Base-by-base conservation (phyloP, 805 yeast species). In the Kodamaea neixiangensis region DNA sequence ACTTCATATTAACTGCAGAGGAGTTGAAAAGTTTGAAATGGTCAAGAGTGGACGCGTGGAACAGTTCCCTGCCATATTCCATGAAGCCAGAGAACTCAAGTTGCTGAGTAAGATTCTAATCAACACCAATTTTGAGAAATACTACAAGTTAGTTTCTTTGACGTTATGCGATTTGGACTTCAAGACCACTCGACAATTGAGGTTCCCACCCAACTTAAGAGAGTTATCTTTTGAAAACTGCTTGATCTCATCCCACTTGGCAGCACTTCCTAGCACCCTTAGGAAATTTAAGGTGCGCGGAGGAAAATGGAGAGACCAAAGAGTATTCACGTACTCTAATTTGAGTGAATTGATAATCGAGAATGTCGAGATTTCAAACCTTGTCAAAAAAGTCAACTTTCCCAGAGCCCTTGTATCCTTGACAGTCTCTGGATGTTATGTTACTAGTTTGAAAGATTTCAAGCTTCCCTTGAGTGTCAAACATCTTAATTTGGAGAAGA, bases 251-350 rank as follows among this genome's bases (percentile, higher is more conserved):
- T 53, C 55, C 2, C 53, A 53, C 21, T 21, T 53, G 42, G 44
- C 35, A 5, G 20, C 51, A 0, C 47, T 53, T 18, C 55, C 55
- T 7, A 35, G 38, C 11, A 33, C 51, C 9, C 44, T 53, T 29
- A 37, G 46, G 9, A 49, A 45, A 29, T 37, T 53, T 11, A 25
- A 20, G 2, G 44, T 53, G 7, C 35, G 37, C 13, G 51, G 53
- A n/a, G 55, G 55, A 9, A 49, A 47, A 33, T 53, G 53, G 53
- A 49, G 45, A 37, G 51, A 50, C 7, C 53, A 40, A 20, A 39
- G 40, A 3, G 47, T 33, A 3, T 34, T 53, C 7, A 37, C 47
- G n/a, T 53, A 22, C 19, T 25, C 53, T 17, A 44, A 37, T 31
- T 31, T 53, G 42, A 49, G 20, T 29, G 55, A 47, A 44, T 42